phyloP scores from a whole-genome alignment of 192 early-diverging fungal species.

The Glomus cerebriforme region DNA sequence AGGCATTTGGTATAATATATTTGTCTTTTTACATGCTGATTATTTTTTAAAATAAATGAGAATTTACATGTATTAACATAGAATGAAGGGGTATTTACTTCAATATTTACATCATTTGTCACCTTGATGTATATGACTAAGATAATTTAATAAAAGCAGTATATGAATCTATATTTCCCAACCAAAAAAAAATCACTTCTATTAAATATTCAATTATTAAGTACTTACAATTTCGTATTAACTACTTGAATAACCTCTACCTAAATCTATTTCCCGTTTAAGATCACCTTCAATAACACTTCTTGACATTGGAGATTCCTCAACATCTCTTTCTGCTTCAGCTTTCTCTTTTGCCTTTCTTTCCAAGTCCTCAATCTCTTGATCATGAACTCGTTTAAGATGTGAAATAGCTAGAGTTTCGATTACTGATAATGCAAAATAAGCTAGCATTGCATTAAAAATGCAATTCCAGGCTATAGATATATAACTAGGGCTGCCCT shows the following conservation, averaged over 20 bases:
- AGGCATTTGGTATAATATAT: neutral
- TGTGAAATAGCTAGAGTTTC: conserved; percentile 82
- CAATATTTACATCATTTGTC: too few species aligned
- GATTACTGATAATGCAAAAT: conserved; percentile 82
- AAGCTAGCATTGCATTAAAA: conserved; percentile 77
- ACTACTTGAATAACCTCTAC: conserved; percentile 13
- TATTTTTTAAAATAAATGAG: neutral
- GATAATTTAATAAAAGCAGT: neutral
- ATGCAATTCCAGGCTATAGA: conserved; percentile 78
- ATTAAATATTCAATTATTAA: neutral
- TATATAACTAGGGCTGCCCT: conserved; percentile 51
- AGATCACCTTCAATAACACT: neutral
- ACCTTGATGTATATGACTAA: too few species aligned
- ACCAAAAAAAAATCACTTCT: neutral
- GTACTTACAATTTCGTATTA: neutral
- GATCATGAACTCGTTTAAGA: conserved; percentile 56
- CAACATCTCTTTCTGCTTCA: neutral
- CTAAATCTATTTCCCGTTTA: neutral
- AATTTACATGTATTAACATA: too few species aligned
- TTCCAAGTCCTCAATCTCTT: conserved; percentile 43
- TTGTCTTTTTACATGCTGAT: neutral
- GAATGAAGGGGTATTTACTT: too few species aligned
- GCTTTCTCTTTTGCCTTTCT: conserved; percentile 32
- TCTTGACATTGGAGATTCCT: conserved; percentile 8
- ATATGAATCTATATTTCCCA: neutral